phyloP scores from a whole-genome alignment of 164 flowering plant genomes.

The Platanus orientalis region DNA sequence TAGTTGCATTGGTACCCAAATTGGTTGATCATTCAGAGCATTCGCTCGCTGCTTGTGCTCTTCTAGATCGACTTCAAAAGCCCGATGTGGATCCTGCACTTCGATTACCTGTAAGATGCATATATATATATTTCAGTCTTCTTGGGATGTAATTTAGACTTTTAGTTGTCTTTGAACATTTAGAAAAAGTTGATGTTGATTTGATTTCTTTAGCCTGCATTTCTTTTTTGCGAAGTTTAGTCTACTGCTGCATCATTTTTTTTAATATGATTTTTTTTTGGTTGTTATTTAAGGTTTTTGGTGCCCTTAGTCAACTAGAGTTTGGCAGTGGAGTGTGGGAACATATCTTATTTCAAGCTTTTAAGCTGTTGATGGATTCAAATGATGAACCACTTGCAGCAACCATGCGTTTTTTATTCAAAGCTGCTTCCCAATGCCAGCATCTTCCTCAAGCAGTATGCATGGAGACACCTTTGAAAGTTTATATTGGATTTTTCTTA shows the following conservation, averaged over 20 bases:
- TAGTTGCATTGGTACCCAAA: conserved; percentile 88
- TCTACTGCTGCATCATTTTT: background rate
- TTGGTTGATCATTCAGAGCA: conserved; percentile 98
- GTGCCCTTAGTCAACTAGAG: conserved; percentile 85
- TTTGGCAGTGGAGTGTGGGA: conserved; percentile 91
- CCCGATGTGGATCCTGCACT: conserved; percentile 82
- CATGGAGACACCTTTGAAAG: conserved; percentile 5
- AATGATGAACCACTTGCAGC: conserved; percentile 83
- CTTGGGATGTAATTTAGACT: conserved; percentile 32
- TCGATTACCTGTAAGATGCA: conserved; percentile 73
- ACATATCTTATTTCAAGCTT: conserved; percentile 56
- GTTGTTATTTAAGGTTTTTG: conserved; percentile 63
- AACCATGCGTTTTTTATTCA: conserved; percentile 71
- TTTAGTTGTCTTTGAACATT: background rate
- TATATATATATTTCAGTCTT: no score
- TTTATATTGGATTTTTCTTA: conserved; percentile 9
- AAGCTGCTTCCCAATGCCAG: conserved; percentile 88
- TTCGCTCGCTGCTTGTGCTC: conserved; percentile 86
- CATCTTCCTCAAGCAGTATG: conserved; percentile 93
- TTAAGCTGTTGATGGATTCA: conserved; percentile 59
- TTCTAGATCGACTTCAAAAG: conserved; percentile 81
- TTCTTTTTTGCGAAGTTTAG: background rate
- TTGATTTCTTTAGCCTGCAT: background rate
- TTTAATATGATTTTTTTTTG: conserved; percentile 9
- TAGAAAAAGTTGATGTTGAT: background rate